Conservation (phyloP, 192 early-diverging fungal genomes). For the Gigaspora rosea region DNA sequence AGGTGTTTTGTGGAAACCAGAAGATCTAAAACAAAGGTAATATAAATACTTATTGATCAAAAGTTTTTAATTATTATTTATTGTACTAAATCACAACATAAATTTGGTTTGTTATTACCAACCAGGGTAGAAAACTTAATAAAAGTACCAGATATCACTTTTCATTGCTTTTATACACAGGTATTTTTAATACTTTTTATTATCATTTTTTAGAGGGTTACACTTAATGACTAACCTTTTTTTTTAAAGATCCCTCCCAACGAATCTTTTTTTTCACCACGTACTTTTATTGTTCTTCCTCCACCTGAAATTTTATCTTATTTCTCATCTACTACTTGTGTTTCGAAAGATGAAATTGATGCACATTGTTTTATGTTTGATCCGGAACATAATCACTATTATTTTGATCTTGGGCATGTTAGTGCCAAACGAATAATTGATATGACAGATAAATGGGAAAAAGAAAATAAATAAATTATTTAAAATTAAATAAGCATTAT, state of each 20-base stretch:
- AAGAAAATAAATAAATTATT: not conserved
- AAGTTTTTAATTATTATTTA: slow-evolving; percentile 8
- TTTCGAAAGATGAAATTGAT: slow-evolving; percentile 43
- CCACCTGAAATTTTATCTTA: slow-evolving; percentile 13
- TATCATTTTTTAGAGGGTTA: not conserved
- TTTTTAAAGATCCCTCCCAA: slow-evolving; percentile 37
- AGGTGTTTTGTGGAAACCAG: slow-evolving; percentile 45
- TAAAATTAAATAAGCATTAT: not conserved
- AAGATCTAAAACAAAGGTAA: slow-evolving; percentile 49
- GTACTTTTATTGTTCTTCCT: slow-evolving; percentile 42
- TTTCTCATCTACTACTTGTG: slow-evolving; percentile 34
- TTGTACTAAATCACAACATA: not conserved
- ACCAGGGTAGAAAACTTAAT: slow-evolving; percentile 1
- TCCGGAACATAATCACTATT: slow-evolving; percentile 40
- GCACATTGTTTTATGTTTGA: slow-evolving; percentile 48
- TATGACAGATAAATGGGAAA: slow-evolving; percentile 15
- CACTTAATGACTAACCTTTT: not conserved
- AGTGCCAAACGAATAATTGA: slow-evolving; percentile 26
- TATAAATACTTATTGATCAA: not conserved
- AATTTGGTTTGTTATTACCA: not conserved
- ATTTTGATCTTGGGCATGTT: slow-evolving; percentile 39
- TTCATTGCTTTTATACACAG: slow-evolving; percentile 47
- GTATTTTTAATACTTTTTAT: slow-evolving; percentile 5
- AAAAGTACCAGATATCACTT: slow-evolving; percentile 31
- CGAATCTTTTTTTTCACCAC: slow-evolving; percentile 26